Percentiles rank a stretch among this genome's conserved stretches.
phyloP scores from a whole-genome alignment of 1,139 yeast genomes.

The Meyerozyma athensensis region DNA sequence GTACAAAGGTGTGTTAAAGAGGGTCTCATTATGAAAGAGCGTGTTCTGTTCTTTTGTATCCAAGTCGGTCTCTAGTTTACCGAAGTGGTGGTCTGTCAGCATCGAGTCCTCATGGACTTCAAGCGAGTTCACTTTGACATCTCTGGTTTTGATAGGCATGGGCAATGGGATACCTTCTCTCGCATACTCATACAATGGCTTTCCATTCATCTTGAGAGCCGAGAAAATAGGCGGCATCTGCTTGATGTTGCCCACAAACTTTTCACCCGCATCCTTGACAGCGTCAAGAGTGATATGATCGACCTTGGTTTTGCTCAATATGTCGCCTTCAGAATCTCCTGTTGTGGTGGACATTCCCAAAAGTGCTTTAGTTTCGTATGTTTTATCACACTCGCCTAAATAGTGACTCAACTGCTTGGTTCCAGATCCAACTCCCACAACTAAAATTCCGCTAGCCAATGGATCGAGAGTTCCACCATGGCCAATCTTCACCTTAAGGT shows the following conservation, averaged over 20 bases:
- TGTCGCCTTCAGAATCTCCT: conserved; percentile 88
- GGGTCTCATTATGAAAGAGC: conserved; percentile 51
- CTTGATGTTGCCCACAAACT: conserved; percentile 70
- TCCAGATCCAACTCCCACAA: conserved; percentile 86
- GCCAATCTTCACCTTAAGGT: conserved; percentile 79
- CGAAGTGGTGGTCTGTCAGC: conserved; percentile 51
- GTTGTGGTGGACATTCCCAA: conserved; percentile 91
- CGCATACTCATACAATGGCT: conserved; percentile 91
- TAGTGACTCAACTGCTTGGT: conserved; percentile 76
- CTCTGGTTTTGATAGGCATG: conserved; percentile 68
- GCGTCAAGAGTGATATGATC: conserved; percentile 55
- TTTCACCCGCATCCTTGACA: conserved; percentile 46
- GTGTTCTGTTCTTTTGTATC: conserved; percentile 48
- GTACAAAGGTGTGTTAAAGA: conserved; percentile 57
- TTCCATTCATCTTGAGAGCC: conserved; percentile 92
- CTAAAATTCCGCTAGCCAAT: conserved; percentile 86
- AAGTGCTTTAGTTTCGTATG: conserved; percentile 78
- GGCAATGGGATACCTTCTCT: conserved; percentile 86
- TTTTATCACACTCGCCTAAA: conserved; percentile 66
- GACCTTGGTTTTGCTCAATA: conserved; percentile 53
- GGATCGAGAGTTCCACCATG: conserved; percentile 99
- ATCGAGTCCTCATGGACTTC: conserved; percentile 53
- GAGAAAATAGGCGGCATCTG: conserved; percentile 97
- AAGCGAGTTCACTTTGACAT: conserved; percentile 56
- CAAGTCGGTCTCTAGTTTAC: conserved; percentile 43